Evolutionary conservation across 1,284 basidiomycete species (phyloP), one percentile per base, ranked within the genome.

Genomic region (Ceratobasidium sp.): DNA sequence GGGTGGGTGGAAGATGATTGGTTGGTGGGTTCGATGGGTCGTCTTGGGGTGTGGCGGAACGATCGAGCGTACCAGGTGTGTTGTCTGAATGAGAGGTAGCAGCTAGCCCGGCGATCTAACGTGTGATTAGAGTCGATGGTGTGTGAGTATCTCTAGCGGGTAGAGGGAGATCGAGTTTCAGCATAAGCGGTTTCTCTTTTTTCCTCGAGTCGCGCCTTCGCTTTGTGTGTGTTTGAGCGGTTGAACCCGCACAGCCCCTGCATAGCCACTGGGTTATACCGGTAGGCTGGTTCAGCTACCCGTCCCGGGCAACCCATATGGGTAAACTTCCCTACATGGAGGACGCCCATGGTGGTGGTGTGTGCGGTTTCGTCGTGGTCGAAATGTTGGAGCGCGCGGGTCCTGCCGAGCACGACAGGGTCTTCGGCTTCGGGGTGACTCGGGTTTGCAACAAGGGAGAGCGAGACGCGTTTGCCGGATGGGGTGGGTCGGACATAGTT

Each of bases 401-500:
- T 98, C 85, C 99, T 98, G 59, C 97, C 97, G 56, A 99, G 89
- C 30, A 99, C 97, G 76, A 99, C 92, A 16, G 96, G 96, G 81
- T 99, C 96, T 80, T 92, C 95, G 28, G 96, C 96, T 82, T 98
- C 96, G 59, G 98, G 84, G 83, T 99, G 97, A 28, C 96, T 98
- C 6, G 97, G 97, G 82, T 99, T 99, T 78, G 97, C 97, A 70
- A 98, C 97, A 67, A 99, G 89, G 7, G 97, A 98, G 28, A 99
- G 87, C 0, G 96, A 90, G 49, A 99, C 97, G 82, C 96, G 96
- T 86, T 97, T 98, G 77, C 97, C 97, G 30, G 92, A 95, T 12
- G 97, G 97, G 4, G 97, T 99, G 44, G 97, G 97, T 48, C 97
- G 90, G 74, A 98, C 92, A 79, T 99, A 99, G 84, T 99, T 99